These are phyloP conservation scores for Petasospora fabianii DNA, from an alignment of 1,139 yeast species.

Conservation along the genomic window DNA sequence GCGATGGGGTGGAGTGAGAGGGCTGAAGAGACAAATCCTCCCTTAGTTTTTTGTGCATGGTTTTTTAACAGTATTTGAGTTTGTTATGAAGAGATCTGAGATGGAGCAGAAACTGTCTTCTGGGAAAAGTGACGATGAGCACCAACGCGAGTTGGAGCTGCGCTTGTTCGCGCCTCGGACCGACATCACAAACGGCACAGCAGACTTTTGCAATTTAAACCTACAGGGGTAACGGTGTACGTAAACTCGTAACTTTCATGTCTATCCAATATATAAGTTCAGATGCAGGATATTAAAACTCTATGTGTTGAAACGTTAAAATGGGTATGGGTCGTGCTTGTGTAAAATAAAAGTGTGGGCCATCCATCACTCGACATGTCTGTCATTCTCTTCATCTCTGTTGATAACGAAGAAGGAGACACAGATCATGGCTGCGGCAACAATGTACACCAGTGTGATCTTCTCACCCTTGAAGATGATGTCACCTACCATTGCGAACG, in stretches of 20 bases:
- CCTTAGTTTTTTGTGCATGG: background rate
- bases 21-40: constrained; percentile 4
- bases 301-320: background rate
- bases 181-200: too few relatives aligned
- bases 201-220: too few relatives aligned
- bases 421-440: constrained; percentile 80
- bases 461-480: constrained; percentile 63
- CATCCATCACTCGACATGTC: constrained; percentile 11
- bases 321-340: too few relatives aligned
- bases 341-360: background rate
- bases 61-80: too few relatives aligned
- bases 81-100: too few relatives aligned
- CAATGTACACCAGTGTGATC: constrained; percentile 57
- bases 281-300: background rate
- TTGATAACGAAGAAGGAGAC: constrained; percentile 82
- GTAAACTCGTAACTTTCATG: background rate
- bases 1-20: constrained; percentile 12
- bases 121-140: too few relatives aligned
- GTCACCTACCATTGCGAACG: constrained; percentile 92
- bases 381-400: constrained; percentile 64
- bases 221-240: too few relatives aligned
- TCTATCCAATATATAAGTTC: background rate
- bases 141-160: too few relatives aligned
- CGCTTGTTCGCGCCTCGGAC: too few relatives aligned
- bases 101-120: too few relatives aligned